These are phyloP conservation scores for Hypoxylon trugodes DNA, from an alignment of 495 filamentous ascomycete genomes.

Conservation along the genomic window DNA sequence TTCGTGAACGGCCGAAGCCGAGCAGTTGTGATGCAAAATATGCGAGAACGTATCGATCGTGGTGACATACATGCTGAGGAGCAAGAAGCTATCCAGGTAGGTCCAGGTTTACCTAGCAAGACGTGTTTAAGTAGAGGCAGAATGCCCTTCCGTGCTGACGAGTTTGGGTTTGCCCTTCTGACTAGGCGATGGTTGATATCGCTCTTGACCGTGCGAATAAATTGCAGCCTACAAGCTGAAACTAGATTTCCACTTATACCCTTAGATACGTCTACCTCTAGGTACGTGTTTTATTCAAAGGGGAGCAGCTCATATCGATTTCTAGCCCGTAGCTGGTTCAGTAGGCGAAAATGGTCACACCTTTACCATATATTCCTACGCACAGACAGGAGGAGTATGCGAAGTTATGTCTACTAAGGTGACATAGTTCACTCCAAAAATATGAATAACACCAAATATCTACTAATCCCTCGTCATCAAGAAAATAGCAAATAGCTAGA, in stretches of 20 bases:
- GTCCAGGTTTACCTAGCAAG: conserved; percentile 1
- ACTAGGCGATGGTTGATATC: conserved; percentile 35
- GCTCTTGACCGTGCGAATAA: conserved; percentile 33
- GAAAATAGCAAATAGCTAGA: not conserved
- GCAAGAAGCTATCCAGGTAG: conserved; percentile 77
- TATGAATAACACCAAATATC: too few species aligned
- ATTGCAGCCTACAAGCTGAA: conserved; percentile 7
- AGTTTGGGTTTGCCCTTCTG: not conserved
- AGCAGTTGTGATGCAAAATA: conserved; percentile 82
- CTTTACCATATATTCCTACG: not conserved
- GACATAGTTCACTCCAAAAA: too few species aligned
- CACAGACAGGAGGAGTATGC: not conserved
- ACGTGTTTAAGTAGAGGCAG: conserved; percentile 20
- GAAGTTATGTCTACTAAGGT: not conserved
- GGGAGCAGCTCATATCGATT: not conserved
- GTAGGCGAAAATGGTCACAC: not conserved
- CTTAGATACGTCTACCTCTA: not conserved
- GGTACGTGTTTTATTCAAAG: not conserved
- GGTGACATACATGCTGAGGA: conserved; percentile 74
- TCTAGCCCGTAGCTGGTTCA: not conserved
- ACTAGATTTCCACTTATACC: not conserved
- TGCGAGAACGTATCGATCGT: conserved; percentile 76
- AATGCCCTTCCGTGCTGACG: conserved; percentile 3
- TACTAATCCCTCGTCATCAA: not conserved
- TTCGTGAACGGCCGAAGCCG: conserved; percentile 88